A percentile compares a stretch with the other conserved stretches of the same genome.
Evolutionary conservation across 1,284 basidiomycete species (phyloP).

Genomic region (Hypsizygus ulmarius): DNA sequence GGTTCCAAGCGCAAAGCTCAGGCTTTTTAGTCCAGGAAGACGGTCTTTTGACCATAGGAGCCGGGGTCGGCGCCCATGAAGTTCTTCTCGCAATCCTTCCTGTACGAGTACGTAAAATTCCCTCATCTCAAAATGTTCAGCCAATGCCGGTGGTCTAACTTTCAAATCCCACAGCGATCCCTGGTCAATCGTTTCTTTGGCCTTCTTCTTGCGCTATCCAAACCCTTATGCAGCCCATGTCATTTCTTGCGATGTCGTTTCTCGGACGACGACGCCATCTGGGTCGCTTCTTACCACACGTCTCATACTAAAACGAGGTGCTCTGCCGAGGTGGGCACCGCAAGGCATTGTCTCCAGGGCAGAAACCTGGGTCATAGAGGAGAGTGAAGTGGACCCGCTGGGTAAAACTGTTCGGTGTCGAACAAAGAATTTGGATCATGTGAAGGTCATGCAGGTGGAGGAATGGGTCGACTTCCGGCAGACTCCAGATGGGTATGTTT

Average conservation of each 20-base stretch:
- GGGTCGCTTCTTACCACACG: constrained; percentile 86
- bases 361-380: constrained; percentile 88
- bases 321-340: constrained; percentile 89
- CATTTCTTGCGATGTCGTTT: constrained; percentile 92
- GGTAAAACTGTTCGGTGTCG: constrained; percentile 67
- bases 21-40: constrained; percentile 10
- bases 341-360: constrained; percentile 72
- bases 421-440: constrained; percentile 80
- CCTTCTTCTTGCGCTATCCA: constrained; percentile 95
- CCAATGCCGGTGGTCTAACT: not conserved
- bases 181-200: constrained; percentile 89
- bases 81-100: constrained; percentile 77
- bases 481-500: constrained; percentile 58
- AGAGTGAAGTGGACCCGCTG: constrained; percentile 83
- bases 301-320: constrained; percentile 89
- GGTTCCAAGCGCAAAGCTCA: not conserved
- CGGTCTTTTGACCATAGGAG: constrained; percentile 14
- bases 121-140: constrained; percentile 2
- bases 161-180: constrained; percentile 59
- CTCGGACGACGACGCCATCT: constrained; percentile 66
- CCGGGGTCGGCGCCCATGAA: constrained; percentile 55
- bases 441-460: constrained; percentile 80
- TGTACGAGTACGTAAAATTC: constrained; percentile 66
- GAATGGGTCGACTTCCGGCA: constrained; percentile 68
- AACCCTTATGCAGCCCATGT: constrained; percentile 96